Evolutionary conservation across 805 yeast species (phyloP), one percentile per base, ranked within the genome.

Genomic region (Yarrowia deformans): DNA sequence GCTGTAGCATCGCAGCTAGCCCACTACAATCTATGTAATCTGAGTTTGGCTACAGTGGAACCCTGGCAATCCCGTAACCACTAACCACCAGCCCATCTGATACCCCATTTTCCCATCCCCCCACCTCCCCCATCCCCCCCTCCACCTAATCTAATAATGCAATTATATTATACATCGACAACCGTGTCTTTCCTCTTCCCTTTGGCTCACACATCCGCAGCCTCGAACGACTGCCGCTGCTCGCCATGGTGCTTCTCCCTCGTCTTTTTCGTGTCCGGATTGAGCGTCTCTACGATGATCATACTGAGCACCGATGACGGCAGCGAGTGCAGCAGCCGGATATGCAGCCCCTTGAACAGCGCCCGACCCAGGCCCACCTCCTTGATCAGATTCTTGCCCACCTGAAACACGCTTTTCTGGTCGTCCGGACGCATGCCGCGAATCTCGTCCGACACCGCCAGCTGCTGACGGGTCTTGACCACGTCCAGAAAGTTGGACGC

Each of bases 401-500:
- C 80, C 13, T 69, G 68, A 29, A 72, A 29, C 9, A 80, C 75
- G 29, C 82, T 78, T 45, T 66, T 71, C 10, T 70, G 71, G 70
- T 81, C 83, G 42, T 76, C 77, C 0, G 83, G 83, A 34, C 83
- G 73, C 58, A 81, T 67, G 10, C 69, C 66, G 3, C 75, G 70
- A 52, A 81, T 76, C 69, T 81, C 83, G 10, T 77, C 79, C 2
- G 83, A 76, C 58, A 74, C 75, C 5, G 83, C 81, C 54, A 81
- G 75, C 75, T 81, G 84, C 72, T 81, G 84, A 12, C 84, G 74
- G n/a, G 84, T 81, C 70, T 81, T 81, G 39, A 81, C 77, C 14
- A 81, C 80, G 69, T 80, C 83, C 32, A 81, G 71, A 60, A 79
- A 79, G 71, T 81, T 81, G 18, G 83, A 79, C 13, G 71, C 73